A percentile compares a stretch with the other conserved stretches of the same genome.
These are phyloP conservation scores for Adiantum capillusveneris DNA, from an alignment of 75 land plant species.

Conservation along the genomic window DNA sequence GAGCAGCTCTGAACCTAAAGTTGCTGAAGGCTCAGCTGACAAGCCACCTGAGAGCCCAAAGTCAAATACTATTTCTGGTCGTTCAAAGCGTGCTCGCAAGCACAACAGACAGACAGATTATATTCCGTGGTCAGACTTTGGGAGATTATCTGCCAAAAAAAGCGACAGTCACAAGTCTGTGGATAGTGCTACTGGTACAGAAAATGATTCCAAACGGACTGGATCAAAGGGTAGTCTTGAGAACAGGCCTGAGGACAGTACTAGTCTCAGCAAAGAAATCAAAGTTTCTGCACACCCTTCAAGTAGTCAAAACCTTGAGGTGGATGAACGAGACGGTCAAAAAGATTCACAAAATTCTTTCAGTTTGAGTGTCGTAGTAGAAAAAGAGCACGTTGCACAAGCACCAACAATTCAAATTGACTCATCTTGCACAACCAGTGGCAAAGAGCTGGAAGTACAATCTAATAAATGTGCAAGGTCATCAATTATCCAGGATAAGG, in stretches of 20 bases:
- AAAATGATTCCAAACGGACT: neutral
- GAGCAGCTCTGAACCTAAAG: neutral
- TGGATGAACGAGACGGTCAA: neutral
- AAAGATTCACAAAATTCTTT: neutral
- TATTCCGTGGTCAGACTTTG: constrained; percentile 1
- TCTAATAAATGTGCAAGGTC: no score
- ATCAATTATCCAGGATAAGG: no score
- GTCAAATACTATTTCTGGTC: neutral
- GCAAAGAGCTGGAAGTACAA: no score
- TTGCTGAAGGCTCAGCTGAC: neutral
- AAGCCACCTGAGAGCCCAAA: neutral
- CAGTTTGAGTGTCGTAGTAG: neutral
- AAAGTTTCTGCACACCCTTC: neutral
- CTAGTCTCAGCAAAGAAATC: no score
- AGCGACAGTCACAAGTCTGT: neutral
- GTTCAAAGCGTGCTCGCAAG: constrained; percentile 1
- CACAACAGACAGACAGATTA: constrained; percentile 1
- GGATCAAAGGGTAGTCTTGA: neutral
- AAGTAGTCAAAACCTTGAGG: neutral
- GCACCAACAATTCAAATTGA: no score
- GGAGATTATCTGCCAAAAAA: neutral
- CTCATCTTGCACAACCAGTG: no score
- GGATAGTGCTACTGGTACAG: neutral
- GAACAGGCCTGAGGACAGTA: neutral
- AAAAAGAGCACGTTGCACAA: no score